Conservation (phyloP, 345 rosid genomes). For the Eutrema heterophyllum region DNA sequence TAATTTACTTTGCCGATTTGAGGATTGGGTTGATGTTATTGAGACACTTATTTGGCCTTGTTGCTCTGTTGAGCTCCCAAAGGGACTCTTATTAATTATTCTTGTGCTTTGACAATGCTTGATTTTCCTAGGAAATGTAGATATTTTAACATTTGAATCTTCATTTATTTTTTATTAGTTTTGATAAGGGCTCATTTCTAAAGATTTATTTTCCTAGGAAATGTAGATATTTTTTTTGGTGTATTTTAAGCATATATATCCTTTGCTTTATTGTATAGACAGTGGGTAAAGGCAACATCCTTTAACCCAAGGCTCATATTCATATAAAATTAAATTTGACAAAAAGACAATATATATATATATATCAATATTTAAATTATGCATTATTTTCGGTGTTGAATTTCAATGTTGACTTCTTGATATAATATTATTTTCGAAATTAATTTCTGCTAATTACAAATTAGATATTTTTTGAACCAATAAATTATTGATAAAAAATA, state of each 20-base stretch:
- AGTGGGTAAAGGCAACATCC: constrained; percentile 21
- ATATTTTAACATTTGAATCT: neutral
- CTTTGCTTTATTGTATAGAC: constrained; percentile 9
- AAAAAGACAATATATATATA: neutral
- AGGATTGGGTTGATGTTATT: constrained; percentile 9
- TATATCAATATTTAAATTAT: neutral
- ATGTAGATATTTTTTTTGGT: neutral
- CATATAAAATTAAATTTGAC: neutral
- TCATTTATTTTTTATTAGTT: neutral
- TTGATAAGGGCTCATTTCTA: neutral
- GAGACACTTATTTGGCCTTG: constrained; percentile 14
- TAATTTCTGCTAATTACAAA: neutral
- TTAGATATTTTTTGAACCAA: neutral
- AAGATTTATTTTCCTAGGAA: neutral
- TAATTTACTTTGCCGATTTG: neutral
- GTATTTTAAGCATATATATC: constrained; percentile 16
- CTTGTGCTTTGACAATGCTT: neutral
- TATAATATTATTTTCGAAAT: neutral
- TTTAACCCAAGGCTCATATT: constrained; percentile 1
- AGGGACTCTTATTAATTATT: neutral
- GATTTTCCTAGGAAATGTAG: neutral
- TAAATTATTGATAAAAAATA: neutral
- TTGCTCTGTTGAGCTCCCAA: constrained; percentile 2
- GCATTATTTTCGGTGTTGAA: neutral
- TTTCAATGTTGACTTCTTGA: neutral